A percentile compares a stretch with the other conserved stretches of the same genome.
Evolutionary conservation across 148 eudicot species (phyloP).

Genomic region (Amaranthus palmeri): DNA sequence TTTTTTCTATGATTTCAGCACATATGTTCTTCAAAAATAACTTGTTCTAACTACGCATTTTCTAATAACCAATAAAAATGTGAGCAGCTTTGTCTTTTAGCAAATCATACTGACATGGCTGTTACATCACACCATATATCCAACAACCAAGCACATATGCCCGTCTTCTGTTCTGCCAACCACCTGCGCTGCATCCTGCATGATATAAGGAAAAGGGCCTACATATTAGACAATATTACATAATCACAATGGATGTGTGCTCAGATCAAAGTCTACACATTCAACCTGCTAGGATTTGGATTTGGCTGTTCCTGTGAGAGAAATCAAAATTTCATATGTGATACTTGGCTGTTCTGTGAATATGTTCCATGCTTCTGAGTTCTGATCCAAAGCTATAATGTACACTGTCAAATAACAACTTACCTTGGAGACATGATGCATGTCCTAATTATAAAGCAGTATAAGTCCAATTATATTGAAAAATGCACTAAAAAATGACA

Average conservation of each 20-base stretch:
- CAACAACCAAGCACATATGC: background rate
- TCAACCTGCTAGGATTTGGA: background rate
- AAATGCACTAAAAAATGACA: background rate
- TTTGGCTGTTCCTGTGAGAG: background rate
- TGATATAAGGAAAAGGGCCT: background rate
- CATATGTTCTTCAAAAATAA: no score
- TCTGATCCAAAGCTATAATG: background rate
- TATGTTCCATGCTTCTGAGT: background rate
- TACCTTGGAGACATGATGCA: background rate
- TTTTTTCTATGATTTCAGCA: no score
- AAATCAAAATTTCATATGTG: no score
- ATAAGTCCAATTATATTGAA: background rate
- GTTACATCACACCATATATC: background rate
- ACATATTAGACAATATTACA: background rate
- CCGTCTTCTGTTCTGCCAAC: constrained; percentile 6
- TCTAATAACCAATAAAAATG: no score
- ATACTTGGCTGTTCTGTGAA: background rate
- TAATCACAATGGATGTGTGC: background rate
- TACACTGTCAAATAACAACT: background rate
- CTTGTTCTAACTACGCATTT: no score
- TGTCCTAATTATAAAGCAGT: background rate
- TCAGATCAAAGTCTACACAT: background rate
- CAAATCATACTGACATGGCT: no score
- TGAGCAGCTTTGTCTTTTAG: no score
- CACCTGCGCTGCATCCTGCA: background rate